These are phyloP conservation scores for Penicillium alfredii DNA, from an alignment of 495 filamentous ascomycete species.

Conservation along the genomic window DNA sequence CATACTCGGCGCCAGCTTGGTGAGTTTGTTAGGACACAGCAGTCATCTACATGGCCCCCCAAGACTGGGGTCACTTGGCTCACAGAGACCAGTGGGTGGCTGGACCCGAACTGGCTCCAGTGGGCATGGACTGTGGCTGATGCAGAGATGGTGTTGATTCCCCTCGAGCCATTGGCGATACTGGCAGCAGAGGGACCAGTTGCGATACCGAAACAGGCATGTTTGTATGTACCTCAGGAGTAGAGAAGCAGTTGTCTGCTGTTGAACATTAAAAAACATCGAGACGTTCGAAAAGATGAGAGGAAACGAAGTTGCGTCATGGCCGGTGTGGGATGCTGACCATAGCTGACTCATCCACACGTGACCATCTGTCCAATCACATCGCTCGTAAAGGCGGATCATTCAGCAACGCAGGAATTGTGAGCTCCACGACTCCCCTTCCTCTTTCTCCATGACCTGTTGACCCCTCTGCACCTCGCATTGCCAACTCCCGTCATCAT, in stretches of 20 bases:
- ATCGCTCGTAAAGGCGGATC: slow-evolving; percentile 36
- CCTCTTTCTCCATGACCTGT: slow-evolving; percentile 25
- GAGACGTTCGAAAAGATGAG: neutral
- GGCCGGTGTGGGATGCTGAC: neutral
- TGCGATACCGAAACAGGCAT: slow-evolving; percentile 30
- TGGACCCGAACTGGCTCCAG: slow-evolving; percentile 37
- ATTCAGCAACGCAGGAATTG: slow-evolving; percentile 46
- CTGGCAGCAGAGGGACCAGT: slow-evolving; percentile 20
- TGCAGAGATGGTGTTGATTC: slow-evolving; percentile 35
- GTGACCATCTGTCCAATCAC: slow-evolving; percentile 34
- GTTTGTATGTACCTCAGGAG: slow-evolving; percentile 38
- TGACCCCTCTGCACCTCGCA: slow-evolving; percentile 19
- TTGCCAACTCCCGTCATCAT: slow-evolving; percentile 38
- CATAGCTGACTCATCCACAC: slow-evolving; percentile 23
- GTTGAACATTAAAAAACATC: neutral
- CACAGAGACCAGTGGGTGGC: slow-evolving; percentile 29
- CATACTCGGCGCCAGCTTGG: slow-evolving; percentile 19
- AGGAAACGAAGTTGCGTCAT: slow-evolving; percentile 9
- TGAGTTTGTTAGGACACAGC: slow-evolving; percentile 12
- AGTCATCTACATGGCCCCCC: slow-evolving; percentile 6
- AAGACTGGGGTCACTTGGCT: slow-evolving; percentile 19
- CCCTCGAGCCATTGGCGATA: slow-evolving; percentile 31
- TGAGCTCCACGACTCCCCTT: slow-evolving; percentile 28
- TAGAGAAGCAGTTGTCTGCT: too few relatives aligned
- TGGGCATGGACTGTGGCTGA: slow-evolving; percentile 39